Base-by-base conservation (phyloP, 345 rosid species). In the Noccaea bulbosa region DNA sequence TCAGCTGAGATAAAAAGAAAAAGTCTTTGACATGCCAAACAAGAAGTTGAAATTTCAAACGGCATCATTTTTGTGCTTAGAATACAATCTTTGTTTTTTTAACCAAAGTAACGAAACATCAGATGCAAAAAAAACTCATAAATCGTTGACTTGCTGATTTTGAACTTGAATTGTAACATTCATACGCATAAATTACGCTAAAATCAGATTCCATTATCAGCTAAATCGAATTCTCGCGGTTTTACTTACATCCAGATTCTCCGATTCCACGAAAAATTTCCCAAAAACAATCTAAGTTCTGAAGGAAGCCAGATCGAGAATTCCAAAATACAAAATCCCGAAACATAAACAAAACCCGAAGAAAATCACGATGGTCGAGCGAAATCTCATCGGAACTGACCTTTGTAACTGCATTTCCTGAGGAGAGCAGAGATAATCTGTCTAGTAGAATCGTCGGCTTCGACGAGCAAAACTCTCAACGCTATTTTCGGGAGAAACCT, bases 401-500 rank as follows among this genome's bases (percentile, higher is more conserved):
- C 99, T 78, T 67, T 82, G 77, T 89, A 94, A 63, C 88, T 81
- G 71, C 96, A 91, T 82, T 89, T 94, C 81, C 90, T 79, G 30
- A 94, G 91, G 45, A 94, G 90, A 57, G 95, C 96, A 43, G 93
- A 48, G 11, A 94, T 76, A 47, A 94, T 89, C 80, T 94, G 97
- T 56, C 99, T 79, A 8, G 99, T 94, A 0, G 95, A 94, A 78
- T 91, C 99, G 65, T 94, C 99, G 22, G 96, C 89, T 81, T 94
- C 99, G 4, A 91, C 93, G 2, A 94, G 82, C 82, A 94, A 76
- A 16, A 94, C 95, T 55, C 90, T 84, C 11, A 91, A 79, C 1
- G 75, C 82, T 75, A 89, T 86, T 67, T 65, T 83, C 0, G 92
- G 93, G 44, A 94, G 79, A 71, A 91, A 83, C 67, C 70, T 83